Conservation (phyloP, 192 early-diverging fungal species). For the Obelidium mucronatum region DNA sequence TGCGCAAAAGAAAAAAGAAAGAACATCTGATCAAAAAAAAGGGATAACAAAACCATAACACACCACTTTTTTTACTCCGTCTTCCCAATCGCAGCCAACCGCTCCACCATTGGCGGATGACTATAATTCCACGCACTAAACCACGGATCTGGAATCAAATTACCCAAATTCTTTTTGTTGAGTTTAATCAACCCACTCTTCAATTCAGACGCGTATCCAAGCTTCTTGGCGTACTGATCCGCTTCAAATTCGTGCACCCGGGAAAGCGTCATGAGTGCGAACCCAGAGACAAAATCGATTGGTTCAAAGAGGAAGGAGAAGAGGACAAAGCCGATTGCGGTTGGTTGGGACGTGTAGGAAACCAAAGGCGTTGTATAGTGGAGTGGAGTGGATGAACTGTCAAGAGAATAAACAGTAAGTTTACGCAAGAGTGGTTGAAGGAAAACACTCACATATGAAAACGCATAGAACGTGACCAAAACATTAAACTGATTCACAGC, state of each 20-base stretch:
- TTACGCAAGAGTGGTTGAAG: no score
- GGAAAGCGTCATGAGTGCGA: conserved; percentile 79
- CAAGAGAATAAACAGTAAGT: no score
- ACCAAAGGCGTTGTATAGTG: conserved; percentile 87
- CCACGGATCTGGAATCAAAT: conserved; percentile 63
- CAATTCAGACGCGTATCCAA: conserved; percentile 74
- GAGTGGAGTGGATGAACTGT: conserved; percentile 79
- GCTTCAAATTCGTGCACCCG: conserved; percentile 91
- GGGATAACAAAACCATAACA: no score
- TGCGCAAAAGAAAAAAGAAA: no score
- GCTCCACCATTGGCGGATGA: conserved; percentile 90
- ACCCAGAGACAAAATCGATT: conserved; percentile 73
- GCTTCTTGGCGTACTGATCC: conserved; percentile 83
- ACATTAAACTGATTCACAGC: conserved; percentile 75
- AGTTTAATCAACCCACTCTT: conserved; percentile 86
- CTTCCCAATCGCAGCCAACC: conserved; percentile 53
- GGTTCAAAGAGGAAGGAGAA: conserved; percentile 74
- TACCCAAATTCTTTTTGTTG: conserved; percentile 85
- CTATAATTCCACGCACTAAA: conserved; percentile 90
- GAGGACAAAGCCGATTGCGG: conserved; percentile 86
- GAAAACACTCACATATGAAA: no score
- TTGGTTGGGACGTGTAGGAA: conserved; percentile 74
- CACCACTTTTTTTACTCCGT: no score
- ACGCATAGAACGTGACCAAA: conserved; percentile 65
- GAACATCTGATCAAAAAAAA: no score